Evolutionary conservation across 73 alveolate species (phyloP), one percentile per base, ranked within the genome.

Genomic region (Symbiodinium natans): DNA sequence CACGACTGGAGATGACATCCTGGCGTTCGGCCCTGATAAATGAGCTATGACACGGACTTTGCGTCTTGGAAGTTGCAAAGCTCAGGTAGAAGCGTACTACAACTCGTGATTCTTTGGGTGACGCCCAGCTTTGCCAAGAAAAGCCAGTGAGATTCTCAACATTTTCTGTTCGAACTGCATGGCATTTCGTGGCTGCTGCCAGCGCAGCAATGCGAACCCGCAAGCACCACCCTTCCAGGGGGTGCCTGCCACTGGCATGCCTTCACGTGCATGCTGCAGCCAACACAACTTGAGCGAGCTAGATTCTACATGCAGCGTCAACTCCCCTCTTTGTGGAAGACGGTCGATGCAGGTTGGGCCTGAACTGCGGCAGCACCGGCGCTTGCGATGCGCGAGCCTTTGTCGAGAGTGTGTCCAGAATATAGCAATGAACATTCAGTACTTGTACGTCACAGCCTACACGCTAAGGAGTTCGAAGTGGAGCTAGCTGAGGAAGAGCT

Each of bases 331-430:
- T n/a, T n/a, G n/a, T n/a, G n/a, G n/a, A n/a, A n/a, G n/a, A n/a
- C n/a, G n/a, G n/a, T n/a, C n/a, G n/a, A n/a, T n/a, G 80, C 34
- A 88, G 95, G 95, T 71, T 89, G 36, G 96, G 96, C 29, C 74
- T 89, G 54, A 89, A 48, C n/a, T 89, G 96, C 54, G 96, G 96
- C 86, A 63, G 75, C 77, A 89, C 96, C 11, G 96, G 96, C 11
- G 96, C 96, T 33, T 89, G 96, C 75, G 96, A 89, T 31, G 96
- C 27, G 33, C 74, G 41, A 29, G 41, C 39, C 95, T n/a, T 63
- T 27, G 63, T 11, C n/a, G 17, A 73, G 33, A 23, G 56, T 80
- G 54, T 7, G 3, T 43, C 19, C n/a, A 29, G 27, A 25, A 74
- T 11, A 6, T 9, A 4, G 5, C 27, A 2, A 9, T 74, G 19